A percentile compares a stretch with the other conserved stretches of the same genome.
Conservation (phyloP, 768 basidiomycete genomes). For the Pisolithus albus region DNA sequence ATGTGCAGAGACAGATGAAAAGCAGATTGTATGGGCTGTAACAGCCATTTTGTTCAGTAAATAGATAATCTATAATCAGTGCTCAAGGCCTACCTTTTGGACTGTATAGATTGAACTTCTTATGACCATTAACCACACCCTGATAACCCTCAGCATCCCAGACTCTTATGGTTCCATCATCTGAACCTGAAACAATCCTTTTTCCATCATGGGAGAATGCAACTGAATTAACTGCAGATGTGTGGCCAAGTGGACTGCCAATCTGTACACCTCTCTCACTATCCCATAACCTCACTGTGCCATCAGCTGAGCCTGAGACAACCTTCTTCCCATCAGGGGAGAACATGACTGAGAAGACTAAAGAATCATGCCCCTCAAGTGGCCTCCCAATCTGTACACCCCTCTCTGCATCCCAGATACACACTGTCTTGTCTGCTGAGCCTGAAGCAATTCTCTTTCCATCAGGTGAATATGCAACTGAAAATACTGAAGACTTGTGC, state of each 20-base stretch:
- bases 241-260: neutral
- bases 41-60: too few relatives aligned
- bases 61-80: too few relatives aligned
- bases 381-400: neutral
- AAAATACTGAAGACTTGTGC: neutral
- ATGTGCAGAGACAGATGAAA: neutral
- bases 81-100: too few relatives aligned
- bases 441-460: neutral
- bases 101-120: too few relatives aligned
- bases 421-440: neutral
- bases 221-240: neutral
- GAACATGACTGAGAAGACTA: constrained; percentile 2
- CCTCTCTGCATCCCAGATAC: neutral
- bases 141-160: neutral
- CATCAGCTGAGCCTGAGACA: neutral
- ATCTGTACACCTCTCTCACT: constrained; percentile 1
- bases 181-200: neutral
- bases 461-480: neutral
- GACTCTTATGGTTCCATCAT: neutral
- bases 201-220: constrained; percentile 5
- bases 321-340: constrained; percentile 1
- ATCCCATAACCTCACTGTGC: neutral
- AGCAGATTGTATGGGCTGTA: neutral
- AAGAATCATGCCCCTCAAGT: neutral
- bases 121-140: neutral